Evolutionary conservation across 176 grass and related monocot genomes (phyloP).

Genomic region (Eragrostis nindensis): DNA sequence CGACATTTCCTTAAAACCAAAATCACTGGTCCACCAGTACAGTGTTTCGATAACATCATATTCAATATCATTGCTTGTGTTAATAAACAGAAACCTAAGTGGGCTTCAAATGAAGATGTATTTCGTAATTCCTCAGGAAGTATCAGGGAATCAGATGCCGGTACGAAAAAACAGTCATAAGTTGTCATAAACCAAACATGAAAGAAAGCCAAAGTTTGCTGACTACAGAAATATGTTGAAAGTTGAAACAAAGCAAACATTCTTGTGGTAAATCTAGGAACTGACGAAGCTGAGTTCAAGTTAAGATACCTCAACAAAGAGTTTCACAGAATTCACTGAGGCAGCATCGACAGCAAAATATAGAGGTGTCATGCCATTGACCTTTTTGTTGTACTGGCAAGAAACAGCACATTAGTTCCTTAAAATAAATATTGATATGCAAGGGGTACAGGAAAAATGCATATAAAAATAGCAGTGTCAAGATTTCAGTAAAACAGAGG

Average conservation of each 20-base stretch:
- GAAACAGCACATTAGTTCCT: slow-evolving; percentile 5
- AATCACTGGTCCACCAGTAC: neutral
- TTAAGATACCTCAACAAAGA: slow-evolving; percentile 39
- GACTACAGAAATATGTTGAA: neutral
- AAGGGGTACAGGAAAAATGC: neutral
- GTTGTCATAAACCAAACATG: neutral
- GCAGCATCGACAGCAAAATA: slow-evolving; percentile 33
- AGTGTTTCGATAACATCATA: neutral
- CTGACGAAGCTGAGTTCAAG: slow-evolving; percentile 2
- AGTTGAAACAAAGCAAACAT: neutral
- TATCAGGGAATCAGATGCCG: neutral
- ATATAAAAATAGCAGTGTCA: neutral
- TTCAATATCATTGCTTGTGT: neutral
- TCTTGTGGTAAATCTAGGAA: neutral
- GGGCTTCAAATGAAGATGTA: neutral
- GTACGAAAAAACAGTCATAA: neutral
- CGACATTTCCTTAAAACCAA: neutral
- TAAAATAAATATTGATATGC: neutral
- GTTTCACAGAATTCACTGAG: slow-evolving; percentile 20
- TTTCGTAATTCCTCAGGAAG: neutral
- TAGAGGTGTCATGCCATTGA: slow-evolving; percentile 41
- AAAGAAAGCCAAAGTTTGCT: neutral
- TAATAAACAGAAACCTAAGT: neutral
- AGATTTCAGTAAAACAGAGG: neutral
- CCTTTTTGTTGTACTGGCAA: slow-evolving; percentile 32